Conservation (phyloP, 1,139 yeast genomes). For the Blastobotrys aristatus region DNA sequence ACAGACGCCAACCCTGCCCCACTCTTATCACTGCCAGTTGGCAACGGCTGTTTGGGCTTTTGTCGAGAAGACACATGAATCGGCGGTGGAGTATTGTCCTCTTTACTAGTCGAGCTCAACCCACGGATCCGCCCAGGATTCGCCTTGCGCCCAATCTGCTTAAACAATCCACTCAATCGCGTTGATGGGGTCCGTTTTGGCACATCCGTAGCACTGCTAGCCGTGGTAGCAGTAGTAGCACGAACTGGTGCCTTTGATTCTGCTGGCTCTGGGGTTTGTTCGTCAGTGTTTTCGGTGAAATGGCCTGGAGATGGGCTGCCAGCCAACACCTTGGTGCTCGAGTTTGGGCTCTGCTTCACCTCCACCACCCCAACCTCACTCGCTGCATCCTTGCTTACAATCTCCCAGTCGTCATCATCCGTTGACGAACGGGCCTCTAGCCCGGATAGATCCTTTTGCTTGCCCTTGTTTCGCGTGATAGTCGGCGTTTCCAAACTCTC, state of each 20-base stretch:
- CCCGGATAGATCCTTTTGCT: constrained; percentile 5
- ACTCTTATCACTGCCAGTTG: background rate
- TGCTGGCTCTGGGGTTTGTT: no score
- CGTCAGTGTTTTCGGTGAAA: constrained; percentile 5
- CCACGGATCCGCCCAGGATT: constrained; percentile 11
- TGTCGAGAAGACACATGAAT: background rate
- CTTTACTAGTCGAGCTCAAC: background rate
- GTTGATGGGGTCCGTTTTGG: background rate
- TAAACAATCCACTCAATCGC: constrained; percentile 7
- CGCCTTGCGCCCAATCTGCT: constrained; percentile 2
- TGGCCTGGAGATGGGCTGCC: background rate
- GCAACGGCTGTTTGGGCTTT: background rate
- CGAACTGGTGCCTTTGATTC: background rate
- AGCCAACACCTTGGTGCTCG: background rate
- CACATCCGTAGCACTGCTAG: background rate
- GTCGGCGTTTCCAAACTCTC: background rate
- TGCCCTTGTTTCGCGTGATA: background rate
- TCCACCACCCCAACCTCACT: constrained; percentile 4
- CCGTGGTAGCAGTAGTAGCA: background rate
- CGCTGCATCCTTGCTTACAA: constrained; percentile 13
- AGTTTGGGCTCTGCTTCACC: constrained; percentile 1
- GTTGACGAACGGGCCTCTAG: background rate
- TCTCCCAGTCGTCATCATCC: constrained; percentile 11
- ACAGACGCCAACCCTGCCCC: constrained; percentile 11
- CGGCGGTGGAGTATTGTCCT: background rate